These are phyloP conservation scores for Agapanthus africanus DNA, from an alignment of 106 monocot genomes.

Conservation along the genomic window DNA sequence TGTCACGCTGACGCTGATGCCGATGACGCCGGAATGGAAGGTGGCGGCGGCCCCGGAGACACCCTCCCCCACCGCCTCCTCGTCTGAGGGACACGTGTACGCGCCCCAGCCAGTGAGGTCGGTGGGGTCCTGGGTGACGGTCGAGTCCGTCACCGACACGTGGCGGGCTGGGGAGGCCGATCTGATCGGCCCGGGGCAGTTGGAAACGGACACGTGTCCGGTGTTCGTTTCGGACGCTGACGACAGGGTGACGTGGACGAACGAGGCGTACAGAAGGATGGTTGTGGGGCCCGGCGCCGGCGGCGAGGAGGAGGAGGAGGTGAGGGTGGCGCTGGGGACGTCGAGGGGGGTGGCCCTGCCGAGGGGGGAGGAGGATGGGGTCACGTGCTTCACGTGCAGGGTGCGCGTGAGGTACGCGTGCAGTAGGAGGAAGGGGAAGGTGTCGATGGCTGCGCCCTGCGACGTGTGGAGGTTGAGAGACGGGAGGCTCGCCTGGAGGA, in stretches of 20 bases:
- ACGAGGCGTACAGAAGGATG: constrained; percentile 21
- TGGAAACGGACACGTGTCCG: constrained; percentile 39
- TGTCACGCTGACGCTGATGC: constrained; percentile 60
- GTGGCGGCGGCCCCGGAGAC: background rate
- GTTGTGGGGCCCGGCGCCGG: constrained; percentile 20
- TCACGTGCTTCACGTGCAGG: constrained; percentile 32
- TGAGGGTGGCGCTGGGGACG: no score
- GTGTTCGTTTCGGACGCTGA: constrained; percentile 41
- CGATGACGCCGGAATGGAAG: constrained; percentile 43
- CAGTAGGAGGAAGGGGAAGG: constrained; percentile 7
- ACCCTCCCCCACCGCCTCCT: background rate
- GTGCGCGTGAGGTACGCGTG: constrained; percentile 26
- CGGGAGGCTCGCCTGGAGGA: constrained; percentile 24
- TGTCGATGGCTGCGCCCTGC: constrained; percentile 25
- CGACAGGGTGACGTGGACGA: constrained; percentile 20
- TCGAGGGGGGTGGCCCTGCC: constrained; percentile 35
- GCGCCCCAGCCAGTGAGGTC: constrained; percentile 26
- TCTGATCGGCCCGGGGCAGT: background rate
- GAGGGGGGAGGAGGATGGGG: constrained; percentile 11
- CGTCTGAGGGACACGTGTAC: background rate
- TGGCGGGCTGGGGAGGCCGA: constrained; percentile 15
- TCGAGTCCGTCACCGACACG: constrained; percentile 55
- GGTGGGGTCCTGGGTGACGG: constrained; percentile 39
- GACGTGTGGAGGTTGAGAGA: constrained; percentile 25
- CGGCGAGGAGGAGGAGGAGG: background rate